Conservation (phyloP, 495 filamentous ascomycete species). For the Penicillium subrubescens region DNA sequence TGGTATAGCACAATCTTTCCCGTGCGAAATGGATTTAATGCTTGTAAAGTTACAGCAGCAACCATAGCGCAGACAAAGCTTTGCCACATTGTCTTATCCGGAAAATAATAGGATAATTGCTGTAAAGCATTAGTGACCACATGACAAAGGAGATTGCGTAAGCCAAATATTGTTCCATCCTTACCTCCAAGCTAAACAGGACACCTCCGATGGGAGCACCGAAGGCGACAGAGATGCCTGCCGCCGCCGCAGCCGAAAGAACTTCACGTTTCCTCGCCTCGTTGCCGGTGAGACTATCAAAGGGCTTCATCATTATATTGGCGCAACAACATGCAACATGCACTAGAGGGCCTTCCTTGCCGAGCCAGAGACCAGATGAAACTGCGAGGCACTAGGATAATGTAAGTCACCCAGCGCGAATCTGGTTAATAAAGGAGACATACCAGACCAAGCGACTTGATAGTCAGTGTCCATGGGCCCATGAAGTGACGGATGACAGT, state of each 20-base stretch:
- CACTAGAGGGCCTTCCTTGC: slow-evolving; percentile 95
- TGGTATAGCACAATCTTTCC: slow-evolving; percentile 97
- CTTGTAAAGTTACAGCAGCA: slow-evolving; percentile 89
- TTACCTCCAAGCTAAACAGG: slow-evolving; percentile 85
- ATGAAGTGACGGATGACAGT: slow-evolving; percentile 92
- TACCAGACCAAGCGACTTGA: slow-evolving; percentile 91
- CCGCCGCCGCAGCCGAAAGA: slow-evolving; percentile 89
- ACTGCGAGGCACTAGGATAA: slow-evolving; percentile 74
- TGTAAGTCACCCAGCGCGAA: slow-evolving; percentile 14
- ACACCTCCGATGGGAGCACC: slow-evolving; percentile 95
- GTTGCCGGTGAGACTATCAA: slow-evolving; percentile 79
- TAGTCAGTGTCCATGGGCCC: slow-evolving; percentile 88
- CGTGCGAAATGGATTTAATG: slow-evolving; percentile 91
- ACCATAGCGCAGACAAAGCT: slow-evolving; percentile 99
- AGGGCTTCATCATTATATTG: slow-evolving; percentile 92
- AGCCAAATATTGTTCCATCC: slow-evolving; percentile 6
- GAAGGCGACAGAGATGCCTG: slow-evolving; percentile 96
- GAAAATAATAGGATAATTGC: slow-evolving; percentile 98
- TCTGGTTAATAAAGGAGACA: slow-evolving; percentile 24
- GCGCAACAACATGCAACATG: slow-evolving; percentile 98
- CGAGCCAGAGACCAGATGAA: slow-evolving; percentile 96
- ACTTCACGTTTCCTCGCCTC: slow-evolving; percentile 97
- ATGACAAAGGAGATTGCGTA: not conserved
- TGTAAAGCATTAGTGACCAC: slow-evolving; percentile 24
- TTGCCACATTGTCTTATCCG: slow-evolving; percentile 99